phyloP scores from a whole-genome alignment of 164 flowering plant species.

The Tinospora cordifolia region DNA sequence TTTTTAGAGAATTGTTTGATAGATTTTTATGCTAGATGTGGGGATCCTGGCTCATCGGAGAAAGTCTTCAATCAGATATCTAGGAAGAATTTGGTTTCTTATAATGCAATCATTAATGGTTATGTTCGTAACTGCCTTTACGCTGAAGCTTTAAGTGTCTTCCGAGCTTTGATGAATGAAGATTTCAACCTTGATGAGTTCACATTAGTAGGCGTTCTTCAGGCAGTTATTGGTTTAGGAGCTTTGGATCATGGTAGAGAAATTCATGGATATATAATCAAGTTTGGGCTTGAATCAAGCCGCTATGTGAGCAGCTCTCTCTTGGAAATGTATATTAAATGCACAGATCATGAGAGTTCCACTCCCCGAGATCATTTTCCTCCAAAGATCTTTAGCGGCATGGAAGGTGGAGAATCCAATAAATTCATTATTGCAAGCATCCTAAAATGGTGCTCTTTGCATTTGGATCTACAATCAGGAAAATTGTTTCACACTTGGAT shows the following conservation, averaged over 20 bases:
- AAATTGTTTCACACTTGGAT: conserved; percentile 24
- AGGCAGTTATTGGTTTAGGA: conserved; percentile 19
- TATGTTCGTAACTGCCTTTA: conserved; percentile 17
- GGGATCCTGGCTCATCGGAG: conserved; percentile 19
- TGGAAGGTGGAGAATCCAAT: conserved; percentile 21
- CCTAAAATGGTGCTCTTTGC: conserved; percentile 26
- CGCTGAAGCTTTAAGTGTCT: conserved; percentile 22
- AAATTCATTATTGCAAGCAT: conserved; percentile 26
- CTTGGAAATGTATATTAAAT: conserved; percentile 29
- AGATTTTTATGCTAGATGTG: conserved; percentile 31
- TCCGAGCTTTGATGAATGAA: conserved; percentile 19
- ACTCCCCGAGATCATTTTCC: conserved; percentile 7
- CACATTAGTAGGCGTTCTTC: conserved; percentile 23
- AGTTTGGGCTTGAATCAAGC: conserved; percentile 24
- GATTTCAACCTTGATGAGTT: conserved; percentile 23
- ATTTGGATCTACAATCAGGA: conserved; percentile 21
- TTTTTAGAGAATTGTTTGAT: conserved; percentile 26
- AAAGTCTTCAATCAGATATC: conserved; percentile 20
- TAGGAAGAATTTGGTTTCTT: conserved; percentile 28
- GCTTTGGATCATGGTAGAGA: conserved; percentile 20
- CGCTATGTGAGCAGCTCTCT: conserved; percentile 23
- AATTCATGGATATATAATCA: conserved; percentile 25
- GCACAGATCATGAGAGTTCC: conserved; percentile 16
- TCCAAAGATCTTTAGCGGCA: conserved; percentile 19
- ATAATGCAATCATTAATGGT: conserved; percentile 27